phyloP scores from a whole-genome alignment of 192 early-diverging fungal species.

The Backusella liffmaniae region DNA sequence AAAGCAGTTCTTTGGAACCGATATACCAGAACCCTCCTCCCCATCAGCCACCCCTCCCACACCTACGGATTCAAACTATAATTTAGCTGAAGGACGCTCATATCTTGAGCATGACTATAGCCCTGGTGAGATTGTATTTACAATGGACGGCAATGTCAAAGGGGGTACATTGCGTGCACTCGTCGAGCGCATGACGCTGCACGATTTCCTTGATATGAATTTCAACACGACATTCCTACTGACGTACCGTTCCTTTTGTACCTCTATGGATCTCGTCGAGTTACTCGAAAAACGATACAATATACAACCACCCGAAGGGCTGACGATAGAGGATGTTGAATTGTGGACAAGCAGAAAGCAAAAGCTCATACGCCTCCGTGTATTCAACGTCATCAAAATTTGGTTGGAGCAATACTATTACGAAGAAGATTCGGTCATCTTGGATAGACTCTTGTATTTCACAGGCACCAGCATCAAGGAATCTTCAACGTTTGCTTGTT shows the following conservation, averaged over 20 bases:
- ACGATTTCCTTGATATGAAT: conserved; percentile 78
- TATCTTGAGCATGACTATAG: conserved; percentile 70
- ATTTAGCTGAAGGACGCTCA: not conserved
- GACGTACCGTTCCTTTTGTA: conserved; percentile 92
- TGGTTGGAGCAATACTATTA: conserved; percentile 94
- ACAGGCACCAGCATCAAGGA: conserved; percentile 68
- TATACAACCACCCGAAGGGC: conserved; percentile 67
- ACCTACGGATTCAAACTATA: not conserved
- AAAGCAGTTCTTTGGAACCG: conserved; percentile 62
- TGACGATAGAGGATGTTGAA: conserved; percentile 61
- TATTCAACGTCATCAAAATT: conserved; percentile 90
- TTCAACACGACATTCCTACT: conserved; percentile 88
- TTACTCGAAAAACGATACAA: conserved; percentile 75
- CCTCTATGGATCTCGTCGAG: conserved; percentile 73
- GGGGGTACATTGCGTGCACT: conserved; percentile 87
- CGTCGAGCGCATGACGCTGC: conserved; percentile 85
- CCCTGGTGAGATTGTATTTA: conserved; percentile 73
- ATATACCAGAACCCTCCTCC: conserved; percentile 28
- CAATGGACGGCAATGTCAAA: conserved; percentile 85
- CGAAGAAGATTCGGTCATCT: conserved; percentile 64
- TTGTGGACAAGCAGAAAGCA: conserved; percentile 85
- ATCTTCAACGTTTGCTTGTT: conserved; percentile 60
- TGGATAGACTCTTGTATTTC: conserved; percentile 75
- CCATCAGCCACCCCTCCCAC: not conserved
- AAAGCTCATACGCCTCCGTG: conserved; percentile 83